Evolutionary conservation across 805 yeast genomes (phyloP).

Genomic region (Komagataella phaffii): DNA sequence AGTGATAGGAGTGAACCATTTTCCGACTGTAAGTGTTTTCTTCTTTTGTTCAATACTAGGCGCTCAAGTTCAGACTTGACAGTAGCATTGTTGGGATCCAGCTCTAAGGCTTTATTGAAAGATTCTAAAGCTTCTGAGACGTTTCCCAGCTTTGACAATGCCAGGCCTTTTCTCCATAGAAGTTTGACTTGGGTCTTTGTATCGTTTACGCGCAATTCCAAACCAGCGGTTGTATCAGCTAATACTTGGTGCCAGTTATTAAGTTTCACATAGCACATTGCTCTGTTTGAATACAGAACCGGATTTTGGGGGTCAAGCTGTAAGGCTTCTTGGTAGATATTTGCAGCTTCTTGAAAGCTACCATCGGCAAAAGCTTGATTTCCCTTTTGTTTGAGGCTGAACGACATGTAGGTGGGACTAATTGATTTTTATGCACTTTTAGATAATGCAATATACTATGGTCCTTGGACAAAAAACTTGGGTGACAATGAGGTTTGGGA

Average conservation of each 20-base stretch:
- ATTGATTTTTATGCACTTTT: too few species aligned
- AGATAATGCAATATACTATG: background rate
- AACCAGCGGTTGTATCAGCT: constrained; percentile 35
- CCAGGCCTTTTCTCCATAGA: constrained; percentile 34
- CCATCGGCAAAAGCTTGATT: constrained; percentile 34
- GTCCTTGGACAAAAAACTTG: background rate
- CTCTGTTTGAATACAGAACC: constrained; percentile 51
- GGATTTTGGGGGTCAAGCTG: constrained; percentile 33
- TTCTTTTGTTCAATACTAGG: constrained; percentile 2
- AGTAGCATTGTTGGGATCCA: constrained; percentile 27
- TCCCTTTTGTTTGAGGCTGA: constrained; percentile 26
- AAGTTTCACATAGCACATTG: constrained; percentile 48
- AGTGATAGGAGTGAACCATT: background rate
- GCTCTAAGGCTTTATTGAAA: constrained; percentile 21
- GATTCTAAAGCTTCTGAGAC: constrained; percentile 15
- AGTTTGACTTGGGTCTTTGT: constrained; percentile 30
- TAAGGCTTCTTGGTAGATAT: constrained; percentile 43
- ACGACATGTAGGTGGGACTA: background rate
- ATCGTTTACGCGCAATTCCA: constrained; percentile 12
- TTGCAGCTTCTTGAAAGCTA: constrained; percentile 36
- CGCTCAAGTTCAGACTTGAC: constrained; percentile 22
- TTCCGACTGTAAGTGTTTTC: background rate
- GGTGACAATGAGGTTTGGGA: background rate
- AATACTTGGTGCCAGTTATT: constrained; percentile 34
- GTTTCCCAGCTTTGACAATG: constrained; percentile 18